Base-by-base conservation (phyloP, 441 rosid genomes). In the Aleurites moluccanus region DNA sequence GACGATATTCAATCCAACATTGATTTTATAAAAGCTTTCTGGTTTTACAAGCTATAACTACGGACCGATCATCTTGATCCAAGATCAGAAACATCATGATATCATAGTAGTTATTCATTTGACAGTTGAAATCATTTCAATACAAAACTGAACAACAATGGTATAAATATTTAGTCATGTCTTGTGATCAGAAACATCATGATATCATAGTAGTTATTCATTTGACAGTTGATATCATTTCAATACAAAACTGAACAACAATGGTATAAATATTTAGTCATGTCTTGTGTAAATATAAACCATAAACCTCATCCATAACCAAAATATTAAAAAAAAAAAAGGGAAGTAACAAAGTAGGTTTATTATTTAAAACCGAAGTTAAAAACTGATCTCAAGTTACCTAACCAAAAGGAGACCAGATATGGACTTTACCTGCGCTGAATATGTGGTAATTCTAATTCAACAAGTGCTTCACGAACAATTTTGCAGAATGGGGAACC, bases 401-500 rank as follows among this genome's bases (percentile, higher is more conserved):
- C 55, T 14, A 59, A 49, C n/a, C 2, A 67, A 55, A 16, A 70
- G 30, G 69, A 35, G 59, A 62, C 21, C 13, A 42, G 6, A 35
- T 64, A 33, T 13, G 50, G 73, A 59, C n/a, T 83, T 80, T 79
- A 95, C 98, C 93, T 90, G 82, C 77, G 88, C 35, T 82, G 82
- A 52, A 92, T 79, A 84, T 95, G 94, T 7, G 98, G 97, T 47
- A 95, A 79, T 82, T 91, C 98, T 64, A 92, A 81, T 80, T 92
- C 99, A 44, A 92, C 98, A 59, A 95, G 89, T 69, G 79, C 91
- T 86, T 95, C 98, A 1, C 93, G 91, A 38, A 85, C 96, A 73
- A 90, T 77, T 82, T 92, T 92, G 83, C 96, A 95, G 77, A 92
- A 90, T 40, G 99, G 98, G 14, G 94, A 95, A 72, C 90, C 93